Evolutionary conservation across 2,329 filamentous ascomycete genomes (phyloP).

Genomic region (Aphanocladium album): DNA sequence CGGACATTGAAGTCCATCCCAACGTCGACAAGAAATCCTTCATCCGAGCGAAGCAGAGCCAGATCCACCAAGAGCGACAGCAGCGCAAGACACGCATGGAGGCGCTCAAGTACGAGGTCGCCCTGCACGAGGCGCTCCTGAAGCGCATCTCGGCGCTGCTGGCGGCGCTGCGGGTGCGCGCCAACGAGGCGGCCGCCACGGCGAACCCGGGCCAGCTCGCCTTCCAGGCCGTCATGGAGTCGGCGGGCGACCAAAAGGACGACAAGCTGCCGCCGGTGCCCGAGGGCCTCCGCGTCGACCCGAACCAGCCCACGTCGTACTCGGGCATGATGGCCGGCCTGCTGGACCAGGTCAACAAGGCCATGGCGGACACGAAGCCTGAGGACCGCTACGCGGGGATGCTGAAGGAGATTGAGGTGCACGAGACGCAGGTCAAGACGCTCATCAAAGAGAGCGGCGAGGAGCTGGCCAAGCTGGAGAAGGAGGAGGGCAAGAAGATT

Average conservation of each 20-base stretch:
- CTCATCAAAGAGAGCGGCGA: slow-evolving; percentile 69
- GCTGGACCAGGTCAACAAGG: slow-evolving; percentile 84
- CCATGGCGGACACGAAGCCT: slow-evolving; percentile 70
- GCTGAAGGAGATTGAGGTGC: slow-evolving; percentile 69
- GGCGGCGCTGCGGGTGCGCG: slow-evolving; percentile 67
- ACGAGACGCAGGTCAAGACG: slow-evolving; percentile 70
- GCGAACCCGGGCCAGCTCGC: slow-evolving; percentile 70
- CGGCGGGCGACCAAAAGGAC: slow-evolving; percentile 65
- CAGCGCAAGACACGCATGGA: slow-evolving; percentile 85
- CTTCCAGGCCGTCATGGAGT: slow-evolving; percentile 85
- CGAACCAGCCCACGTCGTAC: slow-evolving; percentile 73
- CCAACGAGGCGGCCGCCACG: slow-evolving; percentile 57
- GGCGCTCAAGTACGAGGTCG: slow-evolving; percentile 84
- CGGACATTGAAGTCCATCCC: slow-evolving; percentile 95
- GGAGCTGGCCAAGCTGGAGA: slow-evolving; percentile 77
- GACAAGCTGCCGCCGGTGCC: slow-evolving; percentile 70
- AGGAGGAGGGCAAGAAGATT: slow-evolving; percentile 82
- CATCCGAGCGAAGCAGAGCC: slow-evolving; percentile 94
- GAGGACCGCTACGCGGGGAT: slow-evolving; percentile 68
- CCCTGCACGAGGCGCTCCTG: slow-evolving; percentile 88
- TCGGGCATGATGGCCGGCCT: slow-evolving; percentile 98
- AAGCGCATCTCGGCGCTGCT: slow-evolving; percentile 78
- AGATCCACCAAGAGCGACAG: slow-evolving; percentile 88
- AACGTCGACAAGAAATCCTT: slow-evolving; percentile 99
- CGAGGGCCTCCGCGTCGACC: slow-evolving; percentile 70